These are phyloP conservation scores for Yamadazyma siamensis DNA, from an alignment of 1,139 yeast species.

Conservation along the genomic window DNA sequence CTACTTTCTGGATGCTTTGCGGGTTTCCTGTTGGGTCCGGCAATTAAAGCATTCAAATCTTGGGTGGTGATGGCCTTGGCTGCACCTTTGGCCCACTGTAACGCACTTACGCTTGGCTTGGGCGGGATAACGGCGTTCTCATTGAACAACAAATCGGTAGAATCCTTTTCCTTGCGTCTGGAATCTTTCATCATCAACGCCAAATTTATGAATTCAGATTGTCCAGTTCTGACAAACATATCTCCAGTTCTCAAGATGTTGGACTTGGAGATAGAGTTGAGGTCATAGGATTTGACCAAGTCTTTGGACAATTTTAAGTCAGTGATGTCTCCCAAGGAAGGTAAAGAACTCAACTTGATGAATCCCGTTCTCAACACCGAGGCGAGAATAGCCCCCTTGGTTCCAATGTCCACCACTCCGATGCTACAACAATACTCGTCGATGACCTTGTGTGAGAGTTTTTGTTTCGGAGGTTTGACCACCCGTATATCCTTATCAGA, in stretches of 20 bases:
- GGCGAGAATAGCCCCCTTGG: slow-evolving; percentile 34
- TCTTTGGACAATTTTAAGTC: slow-evolving; percentile 37
- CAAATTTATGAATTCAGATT: slow-evolving; percentile 48
- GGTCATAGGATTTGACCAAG: slow-evolving; percentile 22
- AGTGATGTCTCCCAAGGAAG: slow-evolving; percentile 36
- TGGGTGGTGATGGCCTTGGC: slow-evolving; percentile 52
- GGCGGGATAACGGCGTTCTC: slow-evolving; percentile 63
- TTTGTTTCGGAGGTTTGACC: slow-evolving; percentile 56
- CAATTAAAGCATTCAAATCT: slow-evolving; percentile 57
- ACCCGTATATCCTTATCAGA: slow-evolving; percentile 66
- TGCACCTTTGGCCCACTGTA: slow-evolving; percentile 84
- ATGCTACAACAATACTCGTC: slow-evolving; percentile 58
- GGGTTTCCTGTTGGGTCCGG: slow-evolving; percentile 57
- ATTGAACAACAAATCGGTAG: slow-evolving; percentile 56
- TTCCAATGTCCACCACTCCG: slow-evolving; percentile 28
- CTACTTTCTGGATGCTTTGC: slow-evolving; percentile 54
- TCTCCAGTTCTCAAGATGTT: slow-evolving; percentile 69
- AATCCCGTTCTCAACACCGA: slow-evolving; percentile 37
- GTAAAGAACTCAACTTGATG: slow-evolving; percentile 36
- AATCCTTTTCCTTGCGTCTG: slow-evolving; percentile 22
- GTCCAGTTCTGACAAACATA: slow-evolving; percentile 55
- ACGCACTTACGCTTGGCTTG: slow-evolving; percentile 75
- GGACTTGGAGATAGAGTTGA: slow-evolving; percentile 25
- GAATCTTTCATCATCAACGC: slow-evolving; percentile 40
- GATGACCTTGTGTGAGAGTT: slow-evolving; percentile 61